Evolutionary conservation across 495 filamentous ascomycete species (phyloP).

Genomic region (Penicillium cataractarum): DNA sequence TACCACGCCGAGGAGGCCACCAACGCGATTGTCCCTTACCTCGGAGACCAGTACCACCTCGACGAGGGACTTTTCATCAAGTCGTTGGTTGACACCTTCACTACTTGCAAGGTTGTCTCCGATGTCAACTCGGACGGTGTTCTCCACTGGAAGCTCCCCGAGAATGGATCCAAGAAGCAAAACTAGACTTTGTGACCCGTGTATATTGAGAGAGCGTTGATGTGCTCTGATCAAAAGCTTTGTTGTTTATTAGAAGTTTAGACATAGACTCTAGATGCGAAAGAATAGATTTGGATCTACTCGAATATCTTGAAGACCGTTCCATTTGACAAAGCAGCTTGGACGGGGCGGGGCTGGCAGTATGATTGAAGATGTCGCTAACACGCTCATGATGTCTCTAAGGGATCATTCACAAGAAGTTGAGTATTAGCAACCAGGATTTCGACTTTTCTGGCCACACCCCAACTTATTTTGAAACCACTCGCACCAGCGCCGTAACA

Average conservation of each 20-base stretch:
- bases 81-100: constrained; percentile 24
- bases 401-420: not conserved
- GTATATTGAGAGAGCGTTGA: not conserved
- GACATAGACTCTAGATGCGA: not conserved
- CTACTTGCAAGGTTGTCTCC: constrained; percentile 24
- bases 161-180: constrained; percentile 18
- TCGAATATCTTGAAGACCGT: not conserved
- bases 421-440: not conserved
- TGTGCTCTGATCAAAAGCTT: constrained; percentile 4
- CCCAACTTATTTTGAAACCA: constrained; percentile 43
- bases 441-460: constrained; percentile 19
- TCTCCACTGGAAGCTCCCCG: constrained; percentile 22
- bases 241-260: constrained; percentile 1
- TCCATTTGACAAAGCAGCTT: not conserved
- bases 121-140: constrained; percentile 24
- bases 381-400: not conserved
- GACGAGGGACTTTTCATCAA: constrained; percentile 28
- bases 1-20: constrained; percentile 90
- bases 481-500: constrained; percentile 57
- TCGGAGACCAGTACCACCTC: constrained; percentile 74
- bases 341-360: not conserved
- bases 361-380: not conserved
- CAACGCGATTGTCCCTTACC: constrained; percentile 79
- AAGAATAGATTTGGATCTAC: not conserved
- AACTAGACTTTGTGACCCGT: constrained; percentile 16